These are phyloP conservation scores for Rugosomyces carneus DNA, from an alignment of 1,284 basidiomycete genomes.

Conservation along the genomic window DNA sequence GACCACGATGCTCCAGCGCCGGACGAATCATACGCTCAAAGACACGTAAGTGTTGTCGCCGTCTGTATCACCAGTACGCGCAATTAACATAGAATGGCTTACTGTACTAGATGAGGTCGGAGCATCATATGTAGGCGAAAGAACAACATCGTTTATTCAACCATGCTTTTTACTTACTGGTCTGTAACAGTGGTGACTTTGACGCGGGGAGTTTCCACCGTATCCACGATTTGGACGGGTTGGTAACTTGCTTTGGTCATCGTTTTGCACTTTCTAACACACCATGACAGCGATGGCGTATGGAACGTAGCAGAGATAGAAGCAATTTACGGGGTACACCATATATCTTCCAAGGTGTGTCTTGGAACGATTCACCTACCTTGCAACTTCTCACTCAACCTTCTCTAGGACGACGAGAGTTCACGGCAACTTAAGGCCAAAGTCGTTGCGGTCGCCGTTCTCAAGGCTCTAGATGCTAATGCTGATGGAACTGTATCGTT, in stretches of 20 bases:
- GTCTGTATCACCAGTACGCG: not conserved
- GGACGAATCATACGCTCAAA: constrained; percentile 54
- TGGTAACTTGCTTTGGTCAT: constrained; percentile 20
- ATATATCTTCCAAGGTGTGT: constrained; percentile 78
- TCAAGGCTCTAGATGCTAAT: constrained; percentile 73
- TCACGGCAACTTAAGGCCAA: constrained; percentile 85
- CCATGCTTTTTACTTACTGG: not conserved
- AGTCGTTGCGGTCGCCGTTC: constrained; percentile 71
- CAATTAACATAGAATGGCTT: constrained; percentile 4
- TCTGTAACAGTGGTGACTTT: constrained; percentile 59
- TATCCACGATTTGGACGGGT: constrained; percentile 88
- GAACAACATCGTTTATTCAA: not conserved
- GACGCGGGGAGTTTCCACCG: constrained; percentile 79
- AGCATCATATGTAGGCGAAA: constrained; percentile 70
- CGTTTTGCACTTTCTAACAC: not conserved
- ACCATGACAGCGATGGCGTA: constrained; percentile 47
- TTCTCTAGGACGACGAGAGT: constrained; percentile 59
- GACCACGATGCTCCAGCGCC: constrained; percentile 35
- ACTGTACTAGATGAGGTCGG: constrained; percentile 65
- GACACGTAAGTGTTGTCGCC: constrained; percentile 43
- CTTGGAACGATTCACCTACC: not conserved
- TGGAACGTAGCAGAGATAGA: constrained; percentile 84
- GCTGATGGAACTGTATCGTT: constrained; percentile 74
- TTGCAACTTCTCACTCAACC: not conserved
- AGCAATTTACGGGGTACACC: constrained; percentile 93